Percentiles rank a stretch among this genome's conserved stretches.
Evolutionary conservation across 2,329 filamentous ascomycete species (phyloP).

Genomic region (Cytospora leucostoma): DNA sequence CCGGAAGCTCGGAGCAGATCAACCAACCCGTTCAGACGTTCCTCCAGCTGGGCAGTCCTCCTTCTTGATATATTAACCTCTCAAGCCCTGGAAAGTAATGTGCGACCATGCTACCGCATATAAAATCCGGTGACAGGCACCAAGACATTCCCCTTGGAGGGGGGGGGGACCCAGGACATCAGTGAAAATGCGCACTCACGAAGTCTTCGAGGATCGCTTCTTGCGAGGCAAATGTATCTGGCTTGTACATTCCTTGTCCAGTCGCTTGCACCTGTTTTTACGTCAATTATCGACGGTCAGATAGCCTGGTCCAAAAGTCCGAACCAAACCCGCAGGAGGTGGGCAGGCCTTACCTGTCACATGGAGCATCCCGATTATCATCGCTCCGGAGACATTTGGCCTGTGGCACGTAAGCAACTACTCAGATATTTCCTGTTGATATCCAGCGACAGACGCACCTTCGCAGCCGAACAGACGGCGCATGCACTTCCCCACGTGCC

Average conservation of each 20-base stretch:
- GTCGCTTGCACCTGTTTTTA: constrained; percentile 46
- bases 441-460: constrained; percentile 3
- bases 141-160: too few species aligned
- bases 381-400: constrained; percentile 24
- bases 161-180: too few species aligned
- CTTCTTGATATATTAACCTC: constrained; percentile 34
- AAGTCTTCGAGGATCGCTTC: constrained; percentile 52
- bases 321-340: not conserved
- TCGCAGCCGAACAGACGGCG: constrained; percentile 23
- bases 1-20: constrained; percentile 49
- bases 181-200: constrained; percentile 42
- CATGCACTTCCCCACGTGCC: constrained; percentile 28
- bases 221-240: constrained; percentile 53
- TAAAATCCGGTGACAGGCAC: not conserved
- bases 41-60: constrained; percentile 52
- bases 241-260: constrained; percentile 49
- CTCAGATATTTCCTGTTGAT: too few species aligned
- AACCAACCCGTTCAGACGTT: constrained; percentile 51
- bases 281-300: not conserved
- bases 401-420: constrained; percentile 11
- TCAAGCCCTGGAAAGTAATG: too few species aligned
- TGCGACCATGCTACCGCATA: not conserved
- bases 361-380: constrained; percentile 6
- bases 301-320: not conserved
- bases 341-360: constrained; percentile 36